Conservation (phyloP, 305 asterid species). For the Caryopteris hybrid region DNA sequence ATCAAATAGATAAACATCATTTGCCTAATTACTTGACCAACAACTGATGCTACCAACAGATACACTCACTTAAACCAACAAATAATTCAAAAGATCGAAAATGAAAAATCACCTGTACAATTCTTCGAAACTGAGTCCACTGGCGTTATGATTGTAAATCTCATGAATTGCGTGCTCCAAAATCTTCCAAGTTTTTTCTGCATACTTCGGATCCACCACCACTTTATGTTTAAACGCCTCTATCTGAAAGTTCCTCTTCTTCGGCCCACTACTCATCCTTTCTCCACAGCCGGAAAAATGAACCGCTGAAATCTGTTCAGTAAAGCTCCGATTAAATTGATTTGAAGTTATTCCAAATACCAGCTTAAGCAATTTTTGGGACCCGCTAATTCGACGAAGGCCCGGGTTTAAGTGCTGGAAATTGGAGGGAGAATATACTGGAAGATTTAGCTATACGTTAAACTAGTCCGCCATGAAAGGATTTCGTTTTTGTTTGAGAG, state of each 20-base stretch:
- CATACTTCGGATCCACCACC: slow-evolving; percentile 96
- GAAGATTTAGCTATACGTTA: slow-evolving; percentile 26
- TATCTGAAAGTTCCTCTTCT: slow-evolving; percentile 83
- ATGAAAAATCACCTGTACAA: slow-evolving; percentile 60
- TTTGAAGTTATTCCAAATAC: background rate
- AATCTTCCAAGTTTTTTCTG: slow-evolving; percentile 90
- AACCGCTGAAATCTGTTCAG: background rate
- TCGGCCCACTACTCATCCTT: slow-evolving; percentile 62
- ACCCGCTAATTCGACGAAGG: background rate
- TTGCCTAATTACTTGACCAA: background rate
- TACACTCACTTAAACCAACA: slow-evolving; percentile 1
- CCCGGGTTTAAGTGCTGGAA: slow-evolving; percentile 13
- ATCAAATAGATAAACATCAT: too few species aligned
- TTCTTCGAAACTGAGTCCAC: slow-evolving; percentile 92
- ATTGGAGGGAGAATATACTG: slow-evolving; percentile 18
- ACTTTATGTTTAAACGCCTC: slow-evolving; percentile 88
- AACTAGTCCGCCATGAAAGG: slow-evolving; percentile 30
- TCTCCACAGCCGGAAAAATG: background rate
- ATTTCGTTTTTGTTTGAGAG: slow-evolving; percentile 18
- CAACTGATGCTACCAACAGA: background rate
- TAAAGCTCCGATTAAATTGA: slow-evolving; percentile 16
- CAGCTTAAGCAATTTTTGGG: background rate
- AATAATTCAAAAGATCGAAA: background rate
- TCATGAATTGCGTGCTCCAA: slow-evolving; percentile 84
- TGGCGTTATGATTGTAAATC: slow-evolving; percentile 90